phyloP scores from a whole-genome alignment of 768 basidiomycete species.

The Clavaria fumosa region DNA sequence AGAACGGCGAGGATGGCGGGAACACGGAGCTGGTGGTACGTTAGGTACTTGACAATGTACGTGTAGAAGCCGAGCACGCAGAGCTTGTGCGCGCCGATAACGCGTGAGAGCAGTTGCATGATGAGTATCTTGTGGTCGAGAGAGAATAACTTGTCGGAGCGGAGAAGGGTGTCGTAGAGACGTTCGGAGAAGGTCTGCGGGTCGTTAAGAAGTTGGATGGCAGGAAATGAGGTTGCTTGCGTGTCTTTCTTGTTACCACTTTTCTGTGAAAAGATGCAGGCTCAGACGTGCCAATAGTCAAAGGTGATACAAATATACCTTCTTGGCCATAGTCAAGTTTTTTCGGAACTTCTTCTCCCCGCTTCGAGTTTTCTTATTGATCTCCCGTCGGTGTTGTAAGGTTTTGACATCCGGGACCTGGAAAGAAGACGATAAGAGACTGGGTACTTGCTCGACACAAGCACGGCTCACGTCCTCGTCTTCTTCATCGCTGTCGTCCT shows the following conservation, averaged over 20 bases:
- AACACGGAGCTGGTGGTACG: slow-evolving; percentile 81
- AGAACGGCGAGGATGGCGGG: slow-evolving; percentile 88
- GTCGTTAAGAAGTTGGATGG: slow-evolving; percentile 83
- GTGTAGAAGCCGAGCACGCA: slow-evolving; percentile 92
- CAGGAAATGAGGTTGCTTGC: slow-evolving; percentile 63
- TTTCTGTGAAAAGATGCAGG: slow-evolving; percentile 18
- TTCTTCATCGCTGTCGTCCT: slow-evolving; percentile 59
- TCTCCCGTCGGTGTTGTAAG: slow-evolving; percentile 73
- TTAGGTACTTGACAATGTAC: slow-evolving; percentile 88
- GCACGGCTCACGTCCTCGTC: slow-evolving; percentile 32
- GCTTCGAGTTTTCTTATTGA: slow-evolving; percentile 86
- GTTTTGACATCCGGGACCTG: slow-evolving; percentile 54
- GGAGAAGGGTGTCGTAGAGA: slow-evolving; percentile 69
- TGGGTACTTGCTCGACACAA: slow-evolving; percentile 1
- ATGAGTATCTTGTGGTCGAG: slow-evolving; percentile 94
- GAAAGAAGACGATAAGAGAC: slow-evolving; percentile 8
- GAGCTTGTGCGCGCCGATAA: slow-evolving; percentile 86
- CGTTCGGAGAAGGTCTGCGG: slow-evolving; percentile 94
- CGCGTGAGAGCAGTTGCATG: slow-evolving; percentile 91
- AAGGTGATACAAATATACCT: slow-evolving; percentile 26
- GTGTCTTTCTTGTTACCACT: slow-evolving; percentile 17
- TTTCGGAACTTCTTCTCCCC: slow-evolving; percentile 70
- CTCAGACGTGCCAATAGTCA: neutral
- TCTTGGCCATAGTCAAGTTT: slow-evolving; percentile 57
- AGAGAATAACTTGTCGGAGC: slow-evolving; percentile 87